Conservation (phyloP, 306 rosid species). For the Senna tora region DNA sequence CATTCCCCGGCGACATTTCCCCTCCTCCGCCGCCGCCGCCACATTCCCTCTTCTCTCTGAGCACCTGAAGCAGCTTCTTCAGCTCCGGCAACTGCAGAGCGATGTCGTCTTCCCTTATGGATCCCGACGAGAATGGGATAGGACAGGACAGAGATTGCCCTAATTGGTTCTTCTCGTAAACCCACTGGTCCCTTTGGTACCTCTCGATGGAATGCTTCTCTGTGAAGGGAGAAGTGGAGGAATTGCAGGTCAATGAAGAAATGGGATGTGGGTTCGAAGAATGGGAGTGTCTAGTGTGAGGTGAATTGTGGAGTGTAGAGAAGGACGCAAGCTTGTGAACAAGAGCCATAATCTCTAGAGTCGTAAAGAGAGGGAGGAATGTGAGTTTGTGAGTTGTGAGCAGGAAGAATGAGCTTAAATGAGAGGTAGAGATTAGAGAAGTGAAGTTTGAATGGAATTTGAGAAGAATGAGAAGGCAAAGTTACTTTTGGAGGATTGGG, state of each 20-base stretch:
- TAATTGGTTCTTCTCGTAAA: conserved; percentile 41
- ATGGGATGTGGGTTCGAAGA: conserved; percentile 43
- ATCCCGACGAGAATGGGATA: conserved; percentile 40
- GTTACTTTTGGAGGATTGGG: conserved; percentile 38
- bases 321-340: conserved; percentile 49
- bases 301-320: conserved; percentile 37
- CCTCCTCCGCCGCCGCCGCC: conserved; percentile 49
- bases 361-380: background rate
- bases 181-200: conserved; percentile 86
- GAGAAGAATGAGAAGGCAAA: conserved; percentile 44
- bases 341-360: conserved; percentile 53
- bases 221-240: conserved; percentile 73
- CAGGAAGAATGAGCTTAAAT: background rate
- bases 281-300: conserved; percentile 34
- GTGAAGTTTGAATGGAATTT: conserved; percentile 43
- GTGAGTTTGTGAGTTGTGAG: background rate
- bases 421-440: background rate
- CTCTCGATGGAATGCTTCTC: conserved; percentile 74
- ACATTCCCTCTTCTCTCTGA: conserved; percentile 65
- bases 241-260: conserved; percentile 51
- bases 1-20: conserved; percentile 63
- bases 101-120: conserved; percentile 70
- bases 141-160: conserved; percentile 37
- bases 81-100: conserved; percentile 89
- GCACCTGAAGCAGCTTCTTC: conserved; percentile 71